These are phyloP conservation scores for Pontederia crassipes DNA, from an alignment of 176 grass and related monocot species.

Conservation along the genomic window DNA sequence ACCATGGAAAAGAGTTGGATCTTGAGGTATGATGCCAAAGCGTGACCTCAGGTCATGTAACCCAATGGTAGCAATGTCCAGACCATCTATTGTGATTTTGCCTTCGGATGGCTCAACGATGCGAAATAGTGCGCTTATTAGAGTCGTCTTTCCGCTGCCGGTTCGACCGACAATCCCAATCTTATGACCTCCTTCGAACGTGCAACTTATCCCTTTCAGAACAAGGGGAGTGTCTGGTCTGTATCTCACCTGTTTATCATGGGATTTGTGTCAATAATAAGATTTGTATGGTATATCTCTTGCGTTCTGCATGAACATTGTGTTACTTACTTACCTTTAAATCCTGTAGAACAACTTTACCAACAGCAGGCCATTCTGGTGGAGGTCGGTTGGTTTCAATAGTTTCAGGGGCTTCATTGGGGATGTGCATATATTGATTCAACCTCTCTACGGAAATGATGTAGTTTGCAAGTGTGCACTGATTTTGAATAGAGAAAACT, in stretches of 20 bases:
- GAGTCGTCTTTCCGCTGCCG: slow-evolving; percentile 91
- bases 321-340: slow-evolving; percentile 47
- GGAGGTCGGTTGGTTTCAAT: slow-evolving; percentile 47
- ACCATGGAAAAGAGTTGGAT: slow-evolving; percentile 84
- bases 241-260: slow-evolving; percentile 59
- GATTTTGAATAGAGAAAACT: slow-evolving; percentile 70
- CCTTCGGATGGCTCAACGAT: slow-evolving; percentile 83
- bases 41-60: slow-evolving; percentile 82
- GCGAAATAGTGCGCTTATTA: slow-evolving; percentile 79
- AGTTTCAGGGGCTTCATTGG: slow-evolving; percentile 55
- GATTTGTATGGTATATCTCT: too few relatives aligned
- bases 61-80: slow-evolving; percentile 61
- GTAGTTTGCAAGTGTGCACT: slow-evolving; percentile 65
- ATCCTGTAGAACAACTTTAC: slow-evolving; percentile 58
- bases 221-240: slow-evolving; percentile 61
- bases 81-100: slow-evolving; percentile 52
- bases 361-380: slow-evolving; percentile 65
- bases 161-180: slow-evolving; percentile 91
- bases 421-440: slow-evolving; percentile 78
- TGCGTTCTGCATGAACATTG: not conserved
- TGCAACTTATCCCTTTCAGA: slow-evolving; percentile 66
- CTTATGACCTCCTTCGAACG: slow-evolving; percentile 67
- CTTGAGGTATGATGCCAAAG: slow-evolving; percentile 92
- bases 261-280: too few relatives aligned
- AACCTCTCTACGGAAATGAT: slow-evolving; percentile 92